Evolutionary conservation across 441 rosid genomes (phyloP).

Genomic region (Erysimum cheiri): DNA sequence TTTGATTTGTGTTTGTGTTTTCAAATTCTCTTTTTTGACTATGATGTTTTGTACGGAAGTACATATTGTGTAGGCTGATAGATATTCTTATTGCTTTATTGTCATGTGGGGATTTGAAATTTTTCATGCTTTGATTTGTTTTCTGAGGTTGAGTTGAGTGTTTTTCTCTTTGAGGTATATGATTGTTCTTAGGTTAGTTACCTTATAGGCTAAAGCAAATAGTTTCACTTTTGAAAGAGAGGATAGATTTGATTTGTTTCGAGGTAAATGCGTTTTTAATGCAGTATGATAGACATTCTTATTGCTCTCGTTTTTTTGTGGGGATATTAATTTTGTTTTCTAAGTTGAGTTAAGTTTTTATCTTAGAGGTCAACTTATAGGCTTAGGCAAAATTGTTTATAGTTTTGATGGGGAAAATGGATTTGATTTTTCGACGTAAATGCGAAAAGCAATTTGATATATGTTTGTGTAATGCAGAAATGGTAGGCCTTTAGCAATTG

Average conservation of each 20-base stretch:
- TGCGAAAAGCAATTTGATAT: slow-evolving; percentile 22
- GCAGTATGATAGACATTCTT: neutral
- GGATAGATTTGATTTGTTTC: neutral
- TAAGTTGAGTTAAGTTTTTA: neutral
- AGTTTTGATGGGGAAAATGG: slow-evolving; percentile 2
- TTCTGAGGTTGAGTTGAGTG: neutral
- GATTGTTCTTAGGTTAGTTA: neutral
- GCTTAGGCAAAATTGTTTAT: slow-evolving; percentile 3
- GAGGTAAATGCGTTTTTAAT: slow-evolving; percentile 13
- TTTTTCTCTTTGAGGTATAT: neutral
- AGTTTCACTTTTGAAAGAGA: neutral
- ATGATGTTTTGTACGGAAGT: neutral
- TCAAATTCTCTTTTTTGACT: slow-evolving; percentile 14
- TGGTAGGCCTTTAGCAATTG: slow-evolving; percentile 31
- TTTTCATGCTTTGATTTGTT: neutral
- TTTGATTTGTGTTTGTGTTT: slow-evolving; percentile 20
- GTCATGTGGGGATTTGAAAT: neutral
- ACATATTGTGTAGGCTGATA: neutral
- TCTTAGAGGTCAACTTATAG: slow-evolving; percentile 20
- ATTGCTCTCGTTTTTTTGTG: neutral
- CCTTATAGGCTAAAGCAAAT: slow-evolving; percentile 20
- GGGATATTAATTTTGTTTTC: neutral
- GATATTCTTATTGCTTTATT: neutral
- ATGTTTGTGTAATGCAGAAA: slow-evolving; percentile 58
- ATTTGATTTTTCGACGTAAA: slow-evolving; percentile 11